These are phyloP conservation scores for Colletotrichum trifolii DNA, from an alignment of 2,329 filamentous ascomycete species.

Conservation along the genomic window DNA sequence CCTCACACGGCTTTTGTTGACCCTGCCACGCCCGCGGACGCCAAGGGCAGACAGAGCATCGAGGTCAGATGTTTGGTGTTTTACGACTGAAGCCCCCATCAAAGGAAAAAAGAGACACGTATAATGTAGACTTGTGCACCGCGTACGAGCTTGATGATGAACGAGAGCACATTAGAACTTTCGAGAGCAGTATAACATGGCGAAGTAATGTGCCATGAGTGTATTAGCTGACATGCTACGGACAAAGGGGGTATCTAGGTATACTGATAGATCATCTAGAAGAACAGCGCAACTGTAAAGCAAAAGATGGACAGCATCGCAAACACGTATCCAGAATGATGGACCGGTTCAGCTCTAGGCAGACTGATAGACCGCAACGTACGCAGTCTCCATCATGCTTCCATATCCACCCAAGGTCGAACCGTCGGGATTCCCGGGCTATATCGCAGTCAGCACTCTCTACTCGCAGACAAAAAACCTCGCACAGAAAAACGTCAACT, in stretches of 20 bases:
- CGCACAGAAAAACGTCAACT: constrained; percentile 32
- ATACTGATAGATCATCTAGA: constrained; percentile 5
- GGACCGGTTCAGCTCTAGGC: constrained; percentile 5
- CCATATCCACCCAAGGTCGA: constrained; percentile 49
- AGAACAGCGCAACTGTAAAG: constrained; percentile 14
- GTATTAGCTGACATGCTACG: constrained; percentile 5
- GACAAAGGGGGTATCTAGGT: constrained; percentile 24
- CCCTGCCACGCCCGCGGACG: constrained; percentile 73
- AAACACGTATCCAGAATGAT: neutral
- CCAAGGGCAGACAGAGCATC: constrained; percentile 73
- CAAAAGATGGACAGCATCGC: neutral
- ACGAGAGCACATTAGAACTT: neutral
- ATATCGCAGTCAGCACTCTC: neutral
- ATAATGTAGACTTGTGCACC: neutral
- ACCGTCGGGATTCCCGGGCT: constrained; percentile 48
- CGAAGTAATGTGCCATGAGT: neutral
- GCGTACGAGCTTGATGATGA: constrained; percentile 3
- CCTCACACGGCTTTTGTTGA: constrained; percentile 68
- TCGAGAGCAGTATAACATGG: neutral
- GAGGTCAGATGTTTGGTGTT: constrained; percentile 73
- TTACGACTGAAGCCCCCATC: constrained; percentile 53
- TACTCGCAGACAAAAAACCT: neutral
- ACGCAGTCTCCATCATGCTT: constrained; percentile 54
- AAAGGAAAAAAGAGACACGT: neutral
- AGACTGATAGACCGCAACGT: constrained; percentile 52